phyloP scores from a whole-genome alignment of 2,329 filamentous ascomycete genomes.

The Nannizzia gypsea region DNA sequence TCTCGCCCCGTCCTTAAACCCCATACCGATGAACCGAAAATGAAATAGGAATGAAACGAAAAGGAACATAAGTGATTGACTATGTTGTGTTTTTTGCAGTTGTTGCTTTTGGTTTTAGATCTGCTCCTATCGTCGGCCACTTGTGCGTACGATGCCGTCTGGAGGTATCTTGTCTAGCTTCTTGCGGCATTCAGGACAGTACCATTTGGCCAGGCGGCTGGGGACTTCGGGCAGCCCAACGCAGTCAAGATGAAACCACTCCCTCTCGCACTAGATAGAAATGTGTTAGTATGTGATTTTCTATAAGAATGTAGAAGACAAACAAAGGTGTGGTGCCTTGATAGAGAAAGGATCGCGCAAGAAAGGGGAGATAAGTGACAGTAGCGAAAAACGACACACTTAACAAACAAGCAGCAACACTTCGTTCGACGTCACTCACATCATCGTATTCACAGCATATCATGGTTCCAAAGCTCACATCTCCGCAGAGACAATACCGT shows the following conservation, averaged over 20 bases:
- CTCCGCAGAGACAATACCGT: conserved; percentile 52
- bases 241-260: conserved; percentile 56
- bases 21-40: not conserved
- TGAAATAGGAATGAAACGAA: not conserved
- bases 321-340: not conserved
- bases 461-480: conserved; percentile 55
- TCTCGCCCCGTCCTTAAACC: not conserved
- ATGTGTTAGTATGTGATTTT: not conserved
- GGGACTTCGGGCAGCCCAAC: conserved; percentile 48
- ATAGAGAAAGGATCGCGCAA: not conserved
- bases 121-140: conserved; percentile 22
- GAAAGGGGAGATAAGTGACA: conserved; percentile 6
- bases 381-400: conserved; percentile 15
- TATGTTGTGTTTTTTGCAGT: not conserved
- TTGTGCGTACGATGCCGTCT: conserved; percentile 30
- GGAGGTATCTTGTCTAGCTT: conserved; percentile 33
- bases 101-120: not conserved
- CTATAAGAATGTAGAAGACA: conserved; percentile 3
- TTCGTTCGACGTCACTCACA: conserved; percentile 25
- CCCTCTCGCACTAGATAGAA: conserved; percentile 44
- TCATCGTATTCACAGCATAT: conserved; percentile 53
- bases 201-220: conserved; percentile 52
- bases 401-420: conserved; percentile 11
- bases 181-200: conserved; percentile 50
- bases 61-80: not conserved